phyloP scores from a whole-genome alignment of 2,329 filamentous ascomycete species.

The Huntiella moniliformis region DNA sequence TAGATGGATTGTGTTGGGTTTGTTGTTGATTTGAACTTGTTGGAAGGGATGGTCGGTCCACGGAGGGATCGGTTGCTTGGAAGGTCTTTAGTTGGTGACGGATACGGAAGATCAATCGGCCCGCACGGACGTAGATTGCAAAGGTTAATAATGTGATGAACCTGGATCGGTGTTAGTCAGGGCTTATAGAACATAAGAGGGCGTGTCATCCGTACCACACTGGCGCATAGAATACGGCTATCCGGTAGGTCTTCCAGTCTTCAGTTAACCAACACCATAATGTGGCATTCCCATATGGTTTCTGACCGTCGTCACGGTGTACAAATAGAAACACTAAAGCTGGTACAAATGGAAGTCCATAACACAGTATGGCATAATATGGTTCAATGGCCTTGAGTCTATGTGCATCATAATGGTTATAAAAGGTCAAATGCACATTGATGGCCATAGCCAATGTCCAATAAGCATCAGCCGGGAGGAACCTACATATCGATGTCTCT shows the following conservation, averaged over 20 bases:
- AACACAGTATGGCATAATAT: conserved; percentile 46
- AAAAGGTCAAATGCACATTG: conserved; percentile 65
- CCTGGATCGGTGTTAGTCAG: conserved; percentile 4
- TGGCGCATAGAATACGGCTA: conserved; percentile 51
- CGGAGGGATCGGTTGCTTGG: conserved; percentile 20
- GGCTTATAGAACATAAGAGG: background rate
- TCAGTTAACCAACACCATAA: conserved; percentile 62
- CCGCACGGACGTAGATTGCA: conserved; percentile 26
- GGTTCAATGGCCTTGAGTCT: conserved; percentile 46
- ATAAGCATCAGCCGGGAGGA: conserved; percentile 50
- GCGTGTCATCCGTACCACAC: conserved; percentile 28
- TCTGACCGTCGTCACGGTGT: conserved; percentile 25
- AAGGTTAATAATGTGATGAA: conserved; percentile 12
- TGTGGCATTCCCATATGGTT: conserved; percentile 50
- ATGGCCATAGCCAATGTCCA: conserved; percentile 63
- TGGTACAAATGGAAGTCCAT: conserved; percentile 48
- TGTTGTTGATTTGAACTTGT: background rate
- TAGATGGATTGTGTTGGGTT: background rate
- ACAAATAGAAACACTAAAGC: conserved; percentile 46
- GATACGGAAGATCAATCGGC: conserved; percentile 41
- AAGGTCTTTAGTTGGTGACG: conserved; percentile 34
- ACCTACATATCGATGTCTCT: conserved; percentile 30
- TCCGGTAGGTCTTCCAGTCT: conserved; percentile 46
- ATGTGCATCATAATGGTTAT: conserved; percentile 43
- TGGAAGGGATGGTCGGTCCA: background rate